These are phyloP conservation scores for Suaeda aralocaspica DNA, from an alignment of 148 eudicot genomes.

Conservation along the genomic window DNA sequence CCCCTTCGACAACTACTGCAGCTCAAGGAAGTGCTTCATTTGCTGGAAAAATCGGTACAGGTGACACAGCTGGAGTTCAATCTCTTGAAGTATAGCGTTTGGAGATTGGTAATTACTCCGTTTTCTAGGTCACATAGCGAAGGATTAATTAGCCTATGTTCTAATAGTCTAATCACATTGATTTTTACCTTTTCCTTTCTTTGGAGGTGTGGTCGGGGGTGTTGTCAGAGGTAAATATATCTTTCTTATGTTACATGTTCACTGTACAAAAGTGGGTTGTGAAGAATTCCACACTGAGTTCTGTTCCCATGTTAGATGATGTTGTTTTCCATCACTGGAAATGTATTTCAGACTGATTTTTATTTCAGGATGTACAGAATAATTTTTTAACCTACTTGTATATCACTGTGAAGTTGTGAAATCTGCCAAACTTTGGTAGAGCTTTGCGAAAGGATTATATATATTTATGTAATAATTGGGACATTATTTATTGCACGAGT, in stretches of 20 bases:
- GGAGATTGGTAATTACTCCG: not conserved
- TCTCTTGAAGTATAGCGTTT: slow-evolving; percentile 30
- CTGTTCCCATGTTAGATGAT: not conserved
- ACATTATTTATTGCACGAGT: too few relatives aligned
- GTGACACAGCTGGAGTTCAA: slow-evolving; percentile 26
- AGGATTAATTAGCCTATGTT: not conserved
- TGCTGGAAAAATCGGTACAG: slow-evolving; percentile 43
- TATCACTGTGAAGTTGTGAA: not conserved
- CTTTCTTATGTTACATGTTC: slow-evolving; percentile 17
- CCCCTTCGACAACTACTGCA: slow-evolving; percentile 38
- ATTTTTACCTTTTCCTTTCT: not conserved
- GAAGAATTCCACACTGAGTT: slow-evolving; percentile 2
- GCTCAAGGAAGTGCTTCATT: slow-evolving; percentile 49
- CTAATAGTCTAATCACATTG: too few relatives aligned
- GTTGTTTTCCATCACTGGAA: not conserved
- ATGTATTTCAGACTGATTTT: not conserved
- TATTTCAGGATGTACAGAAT: not conserved
- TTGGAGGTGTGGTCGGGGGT: not conserved
- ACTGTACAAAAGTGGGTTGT: slow-evolving; percentile 22
- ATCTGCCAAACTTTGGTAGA: not conserved
- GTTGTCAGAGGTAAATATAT: slow-evolving; percentile 16
- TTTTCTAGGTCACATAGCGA: not conserved
- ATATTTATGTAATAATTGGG: too few relatives aligned
- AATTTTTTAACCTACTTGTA: not conserved
- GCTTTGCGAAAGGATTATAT: not conserved